phyloP scores from a whole-genome alignment of 805 yeast genomes.

The Ogataea dorogensis region DNA sequence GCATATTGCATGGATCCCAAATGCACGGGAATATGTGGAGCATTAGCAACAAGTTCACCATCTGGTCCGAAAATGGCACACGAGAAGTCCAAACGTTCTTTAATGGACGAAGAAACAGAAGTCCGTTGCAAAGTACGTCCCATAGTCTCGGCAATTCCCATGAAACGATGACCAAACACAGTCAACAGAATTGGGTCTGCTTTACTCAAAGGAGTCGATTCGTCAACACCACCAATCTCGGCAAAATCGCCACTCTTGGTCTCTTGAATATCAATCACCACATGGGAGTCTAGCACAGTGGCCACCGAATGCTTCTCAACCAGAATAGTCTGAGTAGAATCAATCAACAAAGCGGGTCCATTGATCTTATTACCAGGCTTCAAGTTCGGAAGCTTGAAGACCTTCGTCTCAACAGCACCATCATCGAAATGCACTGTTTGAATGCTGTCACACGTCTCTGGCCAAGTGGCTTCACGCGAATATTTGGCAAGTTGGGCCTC shows the following conservation, averaged over 20 bases:
- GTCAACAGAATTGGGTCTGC: slow-evolving; percentile 41
- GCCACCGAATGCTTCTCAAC: slow-evolving; percentile 38
- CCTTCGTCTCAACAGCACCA: slow-evolving; percentile 22
- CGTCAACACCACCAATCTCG: slow-evolving; percentile 13
- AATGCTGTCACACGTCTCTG: slow-evolving; percentile 1
- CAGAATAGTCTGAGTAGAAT: slow-evolving; percentile 39
- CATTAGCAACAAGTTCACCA: slow-evolving; percentile 42
- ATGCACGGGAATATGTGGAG: slow-evolving; percentile 45
- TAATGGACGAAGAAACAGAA: slow-evolving; percentile 40
- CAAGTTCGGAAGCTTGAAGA: slow-evolving; percentile 32
- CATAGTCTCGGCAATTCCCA: slow-evolving; percentile 47
- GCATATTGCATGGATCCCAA: slow-evolving; percentile 44
- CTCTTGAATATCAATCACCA: slow-evolving; percentile 26
- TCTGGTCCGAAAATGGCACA: slow-evolving; percentile 43
- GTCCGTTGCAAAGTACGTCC: slow-evolving; percentile 41
- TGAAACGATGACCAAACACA: slow-evolving; percentile 43
- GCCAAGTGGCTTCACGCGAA: neutral
- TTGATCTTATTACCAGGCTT: slow-evolving; percentile 30
- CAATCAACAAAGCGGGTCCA: slow-evolving; percentile 40
- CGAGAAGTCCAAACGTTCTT: slow-evolving; percentile 43
- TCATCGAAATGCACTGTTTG: slow-evolving; percentile 15
- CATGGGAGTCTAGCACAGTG: slow-evolving; percentile 36
- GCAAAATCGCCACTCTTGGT: slow-evolving; percentile 5
- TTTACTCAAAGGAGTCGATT: slow-evolving; percentile 9
- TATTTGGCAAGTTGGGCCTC: slow-evolving; percentile 4